Conservation (phyloP, 2,329 filamentous ascomycete genomes). For the Helotiales sp. region DNA sequence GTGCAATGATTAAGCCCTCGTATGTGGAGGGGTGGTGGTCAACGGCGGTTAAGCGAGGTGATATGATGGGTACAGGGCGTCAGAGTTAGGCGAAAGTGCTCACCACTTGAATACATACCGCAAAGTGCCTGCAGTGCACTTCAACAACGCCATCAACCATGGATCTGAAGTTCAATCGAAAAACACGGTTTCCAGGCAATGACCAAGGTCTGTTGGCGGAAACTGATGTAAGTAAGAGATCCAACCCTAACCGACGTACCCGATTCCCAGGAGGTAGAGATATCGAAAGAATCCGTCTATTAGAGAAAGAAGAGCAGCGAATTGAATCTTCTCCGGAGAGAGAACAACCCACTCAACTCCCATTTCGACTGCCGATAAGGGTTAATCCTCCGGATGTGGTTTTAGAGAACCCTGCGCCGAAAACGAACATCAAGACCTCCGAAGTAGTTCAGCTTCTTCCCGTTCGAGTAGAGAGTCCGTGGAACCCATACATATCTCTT, state of each 20-base stretch:
- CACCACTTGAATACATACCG: background rate
- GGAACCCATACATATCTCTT: conserved; percentile 19
- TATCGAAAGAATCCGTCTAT: background rate
- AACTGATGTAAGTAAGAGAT: background rate
- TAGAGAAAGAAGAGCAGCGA: background rate
- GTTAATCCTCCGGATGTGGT: background rate
- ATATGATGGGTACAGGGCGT: background rate
- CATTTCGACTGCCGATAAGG: background rate
- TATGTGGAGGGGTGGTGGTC: background rate
- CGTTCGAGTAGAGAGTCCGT: conserved; percentile 18
- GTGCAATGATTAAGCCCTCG: background rate
- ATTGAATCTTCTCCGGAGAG: background rate
- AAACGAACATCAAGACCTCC: conserved; percentile 1
- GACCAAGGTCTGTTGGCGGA: background rate
- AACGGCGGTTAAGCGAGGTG: background rate
- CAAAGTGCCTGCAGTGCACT: background rate
- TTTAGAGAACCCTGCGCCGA: background rate
- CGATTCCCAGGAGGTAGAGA: background rate
- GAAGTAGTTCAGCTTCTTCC: background rate
- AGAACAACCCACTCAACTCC: background rate
- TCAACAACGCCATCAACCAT: background rate
- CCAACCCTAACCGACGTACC: background rate
- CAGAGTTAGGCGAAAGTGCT: background rate
- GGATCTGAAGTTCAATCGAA: background rate
- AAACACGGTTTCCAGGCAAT: background rate